These are phyloP conservation scores for Anthracocystis panici-leucophaei DNA, from an alignment of 1,284 basidiomycete species.

Conservation along the genomic window DNA sequence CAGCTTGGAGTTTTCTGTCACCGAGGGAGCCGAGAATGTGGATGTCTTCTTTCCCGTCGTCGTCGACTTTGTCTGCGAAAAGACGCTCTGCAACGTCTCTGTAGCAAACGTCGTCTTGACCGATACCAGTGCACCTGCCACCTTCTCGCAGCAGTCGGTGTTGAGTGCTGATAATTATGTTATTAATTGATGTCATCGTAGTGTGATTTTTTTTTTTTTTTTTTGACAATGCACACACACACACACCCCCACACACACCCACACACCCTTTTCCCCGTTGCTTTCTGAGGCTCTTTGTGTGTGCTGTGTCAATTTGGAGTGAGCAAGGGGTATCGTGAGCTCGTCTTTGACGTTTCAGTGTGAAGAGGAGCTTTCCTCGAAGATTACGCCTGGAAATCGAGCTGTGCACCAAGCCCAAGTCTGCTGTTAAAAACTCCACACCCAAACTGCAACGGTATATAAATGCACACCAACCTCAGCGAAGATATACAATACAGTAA, in stretches of 20 bases:
- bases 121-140: conserved; percentile 75
- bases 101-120: conserved; percentile 75
- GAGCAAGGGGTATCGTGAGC: background rate
- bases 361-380: too few species aligned
- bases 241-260: too few species aligned
- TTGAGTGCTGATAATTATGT: conserved; percentile 66
- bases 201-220: too few species aligned
- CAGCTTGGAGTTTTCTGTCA: conserved; percentile 85
- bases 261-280: background rate
- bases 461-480: background rate
- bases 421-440: too few species aligned
- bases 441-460: too few species aligned
- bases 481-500: background rate
- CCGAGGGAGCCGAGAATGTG: conserved; percentile 78
- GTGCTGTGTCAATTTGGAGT: too few species aligned
- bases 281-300: background rate
- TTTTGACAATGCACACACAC: conserved; percentile 12
- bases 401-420: too few species aligned
- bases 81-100: conserved; percentile 73
- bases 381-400: too few species aligned
- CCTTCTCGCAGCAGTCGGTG: conserved; percentile 82
- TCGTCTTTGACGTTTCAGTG: too few species aligned
- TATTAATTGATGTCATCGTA: conserved; percentile 29
- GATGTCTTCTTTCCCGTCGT: conserved; percentile 92
- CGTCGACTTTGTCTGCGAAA: conserved; percentile 83